Conservation (phyloP, 371 early-diverging fungal genomes). For the Encephalitozoon romaleae region DNA sequence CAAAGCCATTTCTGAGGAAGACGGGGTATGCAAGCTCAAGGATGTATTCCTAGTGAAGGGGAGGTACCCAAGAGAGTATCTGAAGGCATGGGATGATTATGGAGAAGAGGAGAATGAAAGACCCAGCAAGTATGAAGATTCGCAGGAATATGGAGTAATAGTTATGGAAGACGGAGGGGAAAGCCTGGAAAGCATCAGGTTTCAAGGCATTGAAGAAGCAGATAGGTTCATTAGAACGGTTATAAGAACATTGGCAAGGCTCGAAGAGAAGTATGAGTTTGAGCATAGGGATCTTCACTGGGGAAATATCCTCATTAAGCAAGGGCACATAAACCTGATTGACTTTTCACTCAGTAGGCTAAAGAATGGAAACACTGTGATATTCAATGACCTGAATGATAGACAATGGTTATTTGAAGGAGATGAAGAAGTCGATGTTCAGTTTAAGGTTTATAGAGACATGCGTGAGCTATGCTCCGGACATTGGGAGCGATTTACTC, state of each 20-base stretch:
- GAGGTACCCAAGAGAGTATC: conserved; percentile 23
- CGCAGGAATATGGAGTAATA: conserved; percentile 64
- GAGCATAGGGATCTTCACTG: conserved; percentile 78
- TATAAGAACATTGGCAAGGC: conserved; percentile 63
- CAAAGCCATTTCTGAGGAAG: conserved; percentile 21
- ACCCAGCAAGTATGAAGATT: conserved; percentile 58
- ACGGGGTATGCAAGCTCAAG: conserved; percentile 23
- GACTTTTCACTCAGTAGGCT: conserved; percentile 52
- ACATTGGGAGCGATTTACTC: conserved; percentile 63
- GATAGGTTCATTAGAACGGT: conserved; percentile 64
- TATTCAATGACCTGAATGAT: conserved; percentile 57
- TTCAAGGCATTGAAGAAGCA: conserved; percentile 60
- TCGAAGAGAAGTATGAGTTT: conserved; percentile 64
- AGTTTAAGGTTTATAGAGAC: conserved; percentile 69
- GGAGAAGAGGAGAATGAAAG: conserved; percentile 64
- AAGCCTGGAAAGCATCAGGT: conserved; percentile 64
- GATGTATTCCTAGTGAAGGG: conserved; percentile 37
- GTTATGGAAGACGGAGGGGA: conserved; percentile 67
- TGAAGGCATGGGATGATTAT: conserved; percentile 66
- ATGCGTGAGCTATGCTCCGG: conserved; percentile 63
- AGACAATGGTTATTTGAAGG: conserved; percentile 67
- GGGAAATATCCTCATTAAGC: conserved; percentile 70
- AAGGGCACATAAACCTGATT: conserved; percentile 5
- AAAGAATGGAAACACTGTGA: background rate
- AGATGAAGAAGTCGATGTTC: conserved; percentile 64